Base-by-base conservation (phyloP, 2,329 filamentous ascomycete species). In the Aspergillus novoparasiticus region DNA sequence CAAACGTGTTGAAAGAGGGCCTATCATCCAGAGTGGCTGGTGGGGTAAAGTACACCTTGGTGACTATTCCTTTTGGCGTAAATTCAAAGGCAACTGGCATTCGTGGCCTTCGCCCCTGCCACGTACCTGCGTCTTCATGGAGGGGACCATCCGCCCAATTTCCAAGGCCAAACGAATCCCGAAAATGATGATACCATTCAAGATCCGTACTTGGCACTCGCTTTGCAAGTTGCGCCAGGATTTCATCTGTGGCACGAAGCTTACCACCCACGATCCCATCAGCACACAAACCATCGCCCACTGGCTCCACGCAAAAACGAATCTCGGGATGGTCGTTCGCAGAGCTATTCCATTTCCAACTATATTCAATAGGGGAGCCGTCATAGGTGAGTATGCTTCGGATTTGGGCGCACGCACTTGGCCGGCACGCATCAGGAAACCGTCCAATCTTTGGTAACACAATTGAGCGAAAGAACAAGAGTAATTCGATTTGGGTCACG, bases 41-140 rank as follows among this genome's bases (percentile, higher is more conserved):
- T 8, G 23, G 23, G 6, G 23, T 6, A 6, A 50, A 30, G 26
- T 50, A 30, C 1, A 26, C 16, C 16, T 50, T 30, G 4, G 26
- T 4, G 12, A 16, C 3, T 0, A 30, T 16, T 14, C 46, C 46
- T 14, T 50, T 50, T 4, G 23, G 46, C 5, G 26, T 23, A 6
- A 28, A 28, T 5, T 50, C 46, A 5, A 26, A 26, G 14, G 46
- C 46, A 14, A 48, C 12, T 2, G 11, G 23, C 12, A 48, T 6
- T 8, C 45, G 11, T 23, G 45, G 23, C 1, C 5, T 16, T 26
- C 12, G 11, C 3, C 14, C 23, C 11, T 48, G 45, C 23, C 21
- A 6, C 0, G 1, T 14, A 1, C 1, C 5, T 2, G 12, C 2
- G 6, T 16, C 5, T 1, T 26, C 23, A 16, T 28, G 45, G 12